Evolutionary conservation across 768 basidiomycete species (phyloP).

Genomic region (Erythrobasidium yunnanense): DNA sequence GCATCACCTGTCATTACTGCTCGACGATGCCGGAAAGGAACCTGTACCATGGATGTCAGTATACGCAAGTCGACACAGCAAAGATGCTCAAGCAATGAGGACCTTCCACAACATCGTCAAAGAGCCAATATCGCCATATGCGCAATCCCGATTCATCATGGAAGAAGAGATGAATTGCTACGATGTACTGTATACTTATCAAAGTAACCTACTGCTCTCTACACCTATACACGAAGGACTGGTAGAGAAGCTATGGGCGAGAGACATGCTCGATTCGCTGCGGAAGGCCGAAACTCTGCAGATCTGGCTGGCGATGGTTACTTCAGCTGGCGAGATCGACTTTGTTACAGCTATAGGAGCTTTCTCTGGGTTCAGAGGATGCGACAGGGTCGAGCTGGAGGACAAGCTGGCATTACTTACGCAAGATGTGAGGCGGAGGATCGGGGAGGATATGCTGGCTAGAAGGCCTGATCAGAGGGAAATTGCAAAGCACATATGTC

Average conservation of each 20-base stretch:
- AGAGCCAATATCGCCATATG: background rate
- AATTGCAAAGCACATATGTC: background rate
- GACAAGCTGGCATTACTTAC: constrained; percentile 10
- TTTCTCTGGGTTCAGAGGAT: constrained; percentile 14
- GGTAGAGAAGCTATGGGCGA: constrained; percentile 5
- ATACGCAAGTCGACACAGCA: constrained; percentile 4
- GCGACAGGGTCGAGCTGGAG: constrained; percentile 13
- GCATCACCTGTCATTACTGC: background rate
- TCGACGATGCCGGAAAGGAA: background rate
- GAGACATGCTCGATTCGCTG: constrained; percentile 11
- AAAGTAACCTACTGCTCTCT: background rate
- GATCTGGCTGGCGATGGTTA: background rate
- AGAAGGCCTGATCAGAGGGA: background rate
- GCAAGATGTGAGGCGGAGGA: background rate
- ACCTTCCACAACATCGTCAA: background rate
- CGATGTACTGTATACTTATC: constrained; percentile 1
- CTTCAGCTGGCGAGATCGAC: background rate
- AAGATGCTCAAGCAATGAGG: constrained; percentile 1
- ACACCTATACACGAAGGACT: background rate
- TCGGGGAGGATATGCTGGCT: background rate
- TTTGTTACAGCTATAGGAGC: background rate
- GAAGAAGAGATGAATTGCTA: constrained; percentile 14
- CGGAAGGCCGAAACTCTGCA: background rate
- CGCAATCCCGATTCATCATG: constrained; percentile 2
- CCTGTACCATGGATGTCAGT: background rate